phyloP scores from a whole-genome alignment of 2,329 filamentous ascomycete genomes.

The Exophiala sp. region DNA sequence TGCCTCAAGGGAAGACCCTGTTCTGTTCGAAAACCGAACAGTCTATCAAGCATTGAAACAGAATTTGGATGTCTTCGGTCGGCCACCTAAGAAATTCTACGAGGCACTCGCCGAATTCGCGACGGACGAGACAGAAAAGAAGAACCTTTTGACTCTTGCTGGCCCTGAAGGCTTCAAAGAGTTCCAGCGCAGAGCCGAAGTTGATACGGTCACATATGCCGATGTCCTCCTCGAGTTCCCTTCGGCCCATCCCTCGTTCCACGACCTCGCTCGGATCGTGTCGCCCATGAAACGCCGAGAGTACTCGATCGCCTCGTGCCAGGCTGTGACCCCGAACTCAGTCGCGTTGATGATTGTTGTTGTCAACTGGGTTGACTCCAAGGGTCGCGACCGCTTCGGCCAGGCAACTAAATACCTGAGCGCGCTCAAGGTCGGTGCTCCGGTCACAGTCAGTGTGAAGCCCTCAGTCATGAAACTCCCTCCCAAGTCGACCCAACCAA shows the following conservation, averaged over 20 bases:
- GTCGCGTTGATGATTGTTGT: constrained; percentile 96
- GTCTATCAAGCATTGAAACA: constrained; percentile 86
- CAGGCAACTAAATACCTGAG: constrained; percentile 90
- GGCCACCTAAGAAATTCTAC: constrained; percentile 96
- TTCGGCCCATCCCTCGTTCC: constrained; percentile 81
- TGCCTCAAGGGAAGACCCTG: constrained; percentile 70
- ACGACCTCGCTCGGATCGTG: constrained; percentile 82
- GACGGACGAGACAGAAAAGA: constrained; percentile 73
- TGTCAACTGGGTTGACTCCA: constrained; percentile 87
- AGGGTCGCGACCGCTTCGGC: constrained; percentile 81
- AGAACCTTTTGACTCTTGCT: constrained; percentile 68
- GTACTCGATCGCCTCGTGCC: constrained; percentile 97
- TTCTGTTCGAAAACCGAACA: constrained; percentile 76
- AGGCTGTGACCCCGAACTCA: constrained; percentile 84
- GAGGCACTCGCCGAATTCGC: constrained; percentile 84
- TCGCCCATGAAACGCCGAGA: constrained; percentile 90
- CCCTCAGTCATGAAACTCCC: constrained; percentile 99
- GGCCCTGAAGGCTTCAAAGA: constrained; percentile 75
- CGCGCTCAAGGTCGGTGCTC: constrained; percentile 64
- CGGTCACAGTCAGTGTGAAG: constrained; percentile 90
- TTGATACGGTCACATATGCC: constrained; percentile 85
- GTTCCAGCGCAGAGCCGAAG: constrained; percentile 86
- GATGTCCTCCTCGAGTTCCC: constrained; percentile 85
- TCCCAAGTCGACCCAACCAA: constrained; percentile 72
- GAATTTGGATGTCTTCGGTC: constrained; percentile 94